These are phyloP conservation scores for Leucocoprinus birnbaumii DNA, from an alignment of 768 basidiomycete species.

Conservation along the genomic window DNA sequence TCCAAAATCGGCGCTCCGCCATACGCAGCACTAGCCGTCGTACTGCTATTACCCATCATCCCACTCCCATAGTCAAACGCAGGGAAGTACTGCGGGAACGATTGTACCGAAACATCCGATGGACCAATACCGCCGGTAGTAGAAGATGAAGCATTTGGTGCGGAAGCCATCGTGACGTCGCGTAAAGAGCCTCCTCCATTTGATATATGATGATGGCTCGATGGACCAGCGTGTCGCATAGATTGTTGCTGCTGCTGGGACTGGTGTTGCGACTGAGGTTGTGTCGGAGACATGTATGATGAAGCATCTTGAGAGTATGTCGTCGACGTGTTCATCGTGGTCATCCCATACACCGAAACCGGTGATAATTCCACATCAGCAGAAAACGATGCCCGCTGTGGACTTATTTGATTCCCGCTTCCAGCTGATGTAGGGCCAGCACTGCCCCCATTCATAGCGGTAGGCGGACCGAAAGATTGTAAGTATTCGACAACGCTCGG, in stretches of 20 bases:
- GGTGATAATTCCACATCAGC: slow-evolving; percentile 36
- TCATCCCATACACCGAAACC: slow-evolving; percentile 45
- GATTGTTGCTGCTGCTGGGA: no score
- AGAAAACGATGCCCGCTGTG: slow-evolving; percentile 23
- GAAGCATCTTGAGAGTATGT: slow-evolving; percentile 32
- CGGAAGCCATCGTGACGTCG: slow-evolving; percentile 7
- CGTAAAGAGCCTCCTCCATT: background rate
- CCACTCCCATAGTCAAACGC: slow-evolving; percentile 65
- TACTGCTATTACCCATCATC: slow-evolving; percentile 19
- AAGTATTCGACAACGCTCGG: slow-evolving; percentile 69
- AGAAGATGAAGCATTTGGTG: background rate
- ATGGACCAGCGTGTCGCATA: slow-evolving; percentile 8
- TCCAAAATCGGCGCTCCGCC: slow-evolving; percentile 9
- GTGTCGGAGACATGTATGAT: slow-evolving; percentile 28
- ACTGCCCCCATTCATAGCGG: slow-evolving; percentile 20
- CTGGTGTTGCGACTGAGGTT: slow-evolving; percentile 24
- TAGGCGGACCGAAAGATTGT: slow-evolving; percentile 44
- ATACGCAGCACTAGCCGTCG: background rate
- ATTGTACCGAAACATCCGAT: slow-evolving; percentile 10
- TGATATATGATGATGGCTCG: slow-evolving; percentile 1
- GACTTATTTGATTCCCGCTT: slow-evolving; percentile 5
- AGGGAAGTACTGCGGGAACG: slow-evolving; percentile 70
- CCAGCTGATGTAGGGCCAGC: background rate
- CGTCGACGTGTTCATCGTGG: slow-evolving; percentile 28
- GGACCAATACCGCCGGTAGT: slow-evolving; percentile 1